Evolutionary conservation across 2,329 filamentous ascomycete species (phyloP), one percentile per base, ranked within the genome.

Genomic region (Biscogniauxia sp.): DNA sequence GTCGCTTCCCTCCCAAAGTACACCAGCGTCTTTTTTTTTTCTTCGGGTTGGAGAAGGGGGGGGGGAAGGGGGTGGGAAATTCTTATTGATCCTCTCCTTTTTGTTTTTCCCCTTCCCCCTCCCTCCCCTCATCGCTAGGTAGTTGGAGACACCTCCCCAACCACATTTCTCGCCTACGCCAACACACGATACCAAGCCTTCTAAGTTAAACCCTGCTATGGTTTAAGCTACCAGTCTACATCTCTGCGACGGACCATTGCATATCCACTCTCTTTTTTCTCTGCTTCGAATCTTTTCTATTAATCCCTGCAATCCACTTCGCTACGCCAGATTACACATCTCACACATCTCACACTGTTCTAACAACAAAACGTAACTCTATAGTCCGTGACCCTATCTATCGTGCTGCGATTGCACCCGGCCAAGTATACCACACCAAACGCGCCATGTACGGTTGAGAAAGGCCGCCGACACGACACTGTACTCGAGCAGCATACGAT

Each of bases 381-480:
- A 32, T 6, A 45, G 37, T 2, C 37, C 11, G 37, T 45, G 37
- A n/a, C 17, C 6, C 15, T 45, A 45, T 45, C 15, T 45, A 17
- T 45, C 15, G 37, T n/a, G n/a, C 17, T n/a, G 37, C 37, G 37
- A 45, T 45, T n/a, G 37, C 37, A 11, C 6, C n/a, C 11, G 15
- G 37, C 11, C 37, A n/a, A 7, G 4, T n/a, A 45, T 23, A 56
- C 58, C 28, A 57, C 28, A 32, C 28, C 53, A 66, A 51, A 56
- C 57, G 41, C 50, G 57, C 54, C 1, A 67, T 69, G 63, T 57
- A 45, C 53, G 57, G 45, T 60, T 61, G 53, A 60, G 54, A 5
- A 20, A 25, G 54, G 19, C 15, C n/a, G 15, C 15, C 51, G 58
- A 19, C 50, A 25, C 37, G 58, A 19, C 50, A 25, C 37, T 49